These are phyloP conservation scores for Amanita thiersii DNA, from an alignment of 768 basidiomycete genomes.

Conservation along the genomic window DNA sequence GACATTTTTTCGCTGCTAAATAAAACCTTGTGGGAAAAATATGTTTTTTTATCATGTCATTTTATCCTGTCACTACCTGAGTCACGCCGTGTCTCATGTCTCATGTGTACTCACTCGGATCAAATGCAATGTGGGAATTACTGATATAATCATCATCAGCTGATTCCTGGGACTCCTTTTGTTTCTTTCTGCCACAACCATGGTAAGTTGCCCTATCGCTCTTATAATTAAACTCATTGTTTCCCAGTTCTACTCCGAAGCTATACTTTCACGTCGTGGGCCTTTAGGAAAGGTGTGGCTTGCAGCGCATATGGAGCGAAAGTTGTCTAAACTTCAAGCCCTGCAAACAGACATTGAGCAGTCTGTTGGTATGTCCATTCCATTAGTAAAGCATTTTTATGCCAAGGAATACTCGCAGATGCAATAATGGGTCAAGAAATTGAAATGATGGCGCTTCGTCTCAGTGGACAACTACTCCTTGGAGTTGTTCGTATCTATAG, in stretches of 20 bases:
- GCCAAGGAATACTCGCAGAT: constrained; percentile 29
- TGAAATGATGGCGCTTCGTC: constrained; percentile 87
- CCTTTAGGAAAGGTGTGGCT: constrained; percentile 98
- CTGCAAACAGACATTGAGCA: constrained; percentile 93
- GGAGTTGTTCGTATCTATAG: constrained; percentile 98
- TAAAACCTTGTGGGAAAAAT: too few relatives aligned
- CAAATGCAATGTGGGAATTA: too few relatives aligned
- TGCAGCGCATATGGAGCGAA: constrained; percentile 97
- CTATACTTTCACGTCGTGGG: constrained; percentile 88
- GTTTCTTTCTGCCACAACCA: too few relatives aligned
- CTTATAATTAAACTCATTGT: too few relatives aligned
- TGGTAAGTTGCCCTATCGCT: too few relatives aligned
- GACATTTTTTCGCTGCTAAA: too few relatives aligned
- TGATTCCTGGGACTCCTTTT: too few relatives aligned
- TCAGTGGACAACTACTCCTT: constrained; percentile 94
- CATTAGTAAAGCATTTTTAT: background rate
- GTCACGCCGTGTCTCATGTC: too few relatives aligned
- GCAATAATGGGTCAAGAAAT: constrained; percentile 94
- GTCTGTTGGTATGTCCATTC: constrained; percentile 63
- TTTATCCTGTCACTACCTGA: too few relatives aligned
- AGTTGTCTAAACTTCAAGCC: constrained; percentile 93
- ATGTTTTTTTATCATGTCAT: too few relatives aligned
- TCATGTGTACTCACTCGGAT: too few relatives aligned
- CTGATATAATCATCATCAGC: too few relatives aligned
- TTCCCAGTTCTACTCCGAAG: constrained; percentile 96